phyloP scores from a whole-genome alignment of 1,139 yeast genomes.

The Lizanozyma gosingica region DNA sequence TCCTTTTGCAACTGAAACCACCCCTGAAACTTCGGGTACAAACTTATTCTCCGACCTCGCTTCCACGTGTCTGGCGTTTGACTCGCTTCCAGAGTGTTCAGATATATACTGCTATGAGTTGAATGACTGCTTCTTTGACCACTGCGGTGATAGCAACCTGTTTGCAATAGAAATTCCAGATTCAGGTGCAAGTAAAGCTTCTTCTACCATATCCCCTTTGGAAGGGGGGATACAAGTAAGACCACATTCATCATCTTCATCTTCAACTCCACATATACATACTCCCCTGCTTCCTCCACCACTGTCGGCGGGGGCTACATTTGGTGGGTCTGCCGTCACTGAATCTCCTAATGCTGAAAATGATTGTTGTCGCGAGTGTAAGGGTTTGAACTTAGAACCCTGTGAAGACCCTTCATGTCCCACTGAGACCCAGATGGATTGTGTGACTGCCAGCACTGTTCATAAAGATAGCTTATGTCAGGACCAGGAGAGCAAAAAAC shows the following conservation, averaged over 20 bases:
- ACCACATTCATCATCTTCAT: not conserved
- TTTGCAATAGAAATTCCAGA: conserved; percentile 1
- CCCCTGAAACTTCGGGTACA: too few species aligned
- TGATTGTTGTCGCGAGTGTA: conserved; percentile 1
- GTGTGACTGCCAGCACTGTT: not conserved
- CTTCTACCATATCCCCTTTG: not conserved
- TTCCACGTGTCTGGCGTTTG: conserved; percentile 19
- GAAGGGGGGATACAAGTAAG: too few species aligned
- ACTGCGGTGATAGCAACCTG: conserved; percentile 15
- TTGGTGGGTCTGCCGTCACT: too few species aligned
- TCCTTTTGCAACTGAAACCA: too few species aligned
- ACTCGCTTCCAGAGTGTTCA: conserved; percentile 26
- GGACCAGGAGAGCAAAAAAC: conserved; percentile 14
- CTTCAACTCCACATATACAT: not conserved
- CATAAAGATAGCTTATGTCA: conserved; percentile 25
- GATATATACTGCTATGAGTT: conserved; percentile 38
- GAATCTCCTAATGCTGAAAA: not conserved
- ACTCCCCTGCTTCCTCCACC: not conserved
- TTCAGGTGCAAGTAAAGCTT: too few species aligned
- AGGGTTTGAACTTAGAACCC: not conserved
- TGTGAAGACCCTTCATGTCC: not conserved
- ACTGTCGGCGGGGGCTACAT: too few species aligned
- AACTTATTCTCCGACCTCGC: not conserved
- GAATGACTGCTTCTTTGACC: conserved; percentile 35
- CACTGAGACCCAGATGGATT: too few species aligned